Base-by-base conservation (phyloP, 306 rosid genomes). In the Amphicarpaea edgeworthii region DNA sequence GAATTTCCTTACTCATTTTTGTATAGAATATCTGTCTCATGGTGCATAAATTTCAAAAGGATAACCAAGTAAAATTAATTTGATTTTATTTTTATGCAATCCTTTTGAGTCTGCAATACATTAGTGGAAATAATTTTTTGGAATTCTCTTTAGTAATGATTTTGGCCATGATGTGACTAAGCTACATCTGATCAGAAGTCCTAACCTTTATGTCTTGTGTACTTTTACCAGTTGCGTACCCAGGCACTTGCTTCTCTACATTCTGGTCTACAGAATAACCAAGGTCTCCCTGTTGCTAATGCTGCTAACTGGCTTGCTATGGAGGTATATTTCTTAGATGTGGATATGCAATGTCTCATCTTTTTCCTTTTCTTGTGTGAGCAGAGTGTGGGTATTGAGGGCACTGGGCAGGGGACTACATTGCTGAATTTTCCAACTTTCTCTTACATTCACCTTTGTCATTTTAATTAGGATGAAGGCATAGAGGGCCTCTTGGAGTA, bases 231-330 rank as follows among this genome's bases (percentile, higher is more conserved):
- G 99, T 82, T 95, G 76, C 91, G 97, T 32, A 88, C 97, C 40
- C 97, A 89, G 85, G 99, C 99, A 53, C 97, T 95, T 76, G 99
- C 97, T 79, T 92, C 96, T 81, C 79, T 95, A 70, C 99, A 92
- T 75, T 82, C 91, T 74, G 97, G 97, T 80, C 87, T 95, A 26
- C 97, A 85, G 87, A 89, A 90, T 86, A 92, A 84, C 81, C 97
- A 92, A 83, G 99, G 99, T 30, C 85, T 95, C 28, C 99, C 99
- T 28, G 75, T 95, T 77, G 62, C 85, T 23, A 96, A 86, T 77
- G 90, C 77, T 85, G 83, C 97, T 60, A 78, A 84, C 60, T 95
- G 99, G 99, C 90, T 95, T 76, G 97, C 92, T 26, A 83, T 95
- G 99, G 97, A 92, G 99, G 99, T 92, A 89, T 28, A 46, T 60